phyloP scores from a whole-genome alignment of 495 filamentous ascomycete genomes.

The Rhypophila decipiens region DNA sequence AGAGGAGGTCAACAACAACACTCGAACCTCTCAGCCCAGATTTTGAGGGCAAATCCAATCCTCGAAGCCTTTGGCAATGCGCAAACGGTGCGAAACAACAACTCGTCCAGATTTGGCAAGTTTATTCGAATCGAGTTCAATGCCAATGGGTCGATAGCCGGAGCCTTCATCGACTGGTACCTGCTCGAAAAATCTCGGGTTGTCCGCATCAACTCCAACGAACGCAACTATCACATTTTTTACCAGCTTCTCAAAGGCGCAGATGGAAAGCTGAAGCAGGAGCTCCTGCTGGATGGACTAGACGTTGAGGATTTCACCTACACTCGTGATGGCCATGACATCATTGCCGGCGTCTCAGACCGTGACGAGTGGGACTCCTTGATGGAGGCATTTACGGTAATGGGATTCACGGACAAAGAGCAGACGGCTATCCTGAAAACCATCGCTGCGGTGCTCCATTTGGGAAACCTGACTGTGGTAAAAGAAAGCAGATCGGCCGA shows the following conservation, averaged over 20 bases:
- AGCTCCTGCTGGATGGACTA: conserved; percentile 65
- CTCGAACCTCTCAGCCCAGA: conserved; percentile 92
- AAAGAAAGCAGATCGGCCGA: conserved; percentile 87
- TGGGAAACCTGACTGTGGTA: conserved; percentile 84
- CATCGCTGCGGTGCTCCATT: conserved; percentile 83
- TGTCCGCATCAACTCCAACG: conserved; percentile 74
- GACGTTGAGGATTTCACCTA: conserved; percentile 86
- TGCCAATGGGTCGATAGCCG: conserved; percentile 82
- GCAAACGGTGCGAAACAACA: conserved; percentile 96
- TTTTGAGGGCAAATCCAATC: conserved; percentile 93
- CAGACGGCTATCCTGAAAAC: conserved; percentile 78
- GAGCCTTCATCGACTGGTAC: conserved; percentile 98
- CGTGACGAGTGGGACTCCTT: conserved; percentile 81
- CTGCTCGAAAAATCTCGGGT: conserved; percentile 95
- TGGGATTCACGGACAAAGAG: conserved; percentile 87
- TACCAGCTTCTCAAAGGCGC: conserved; percentile 91
- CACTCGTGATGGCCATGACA: conserved; percentile 82
- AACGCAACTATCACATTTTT: conserved; percentile 97
- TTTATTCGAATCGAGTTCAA: conserved; percentile 98
- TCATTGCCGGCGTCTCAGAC: conserved; percentile 86
- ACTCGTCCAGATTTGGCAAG: conserved; percentile 97
- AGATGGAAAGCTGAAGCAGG: conserved; percentile 60
- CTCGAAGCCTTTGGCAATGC: conserved; percentile 98
- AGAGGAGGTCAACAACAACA: conserved; percentile 63
- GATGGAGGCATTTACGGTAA: conserved; percentile 88